Conservation (phyloP, 2,329 filamentous ascomycete species). For the Knoxdaviesia proteae region DNA sequence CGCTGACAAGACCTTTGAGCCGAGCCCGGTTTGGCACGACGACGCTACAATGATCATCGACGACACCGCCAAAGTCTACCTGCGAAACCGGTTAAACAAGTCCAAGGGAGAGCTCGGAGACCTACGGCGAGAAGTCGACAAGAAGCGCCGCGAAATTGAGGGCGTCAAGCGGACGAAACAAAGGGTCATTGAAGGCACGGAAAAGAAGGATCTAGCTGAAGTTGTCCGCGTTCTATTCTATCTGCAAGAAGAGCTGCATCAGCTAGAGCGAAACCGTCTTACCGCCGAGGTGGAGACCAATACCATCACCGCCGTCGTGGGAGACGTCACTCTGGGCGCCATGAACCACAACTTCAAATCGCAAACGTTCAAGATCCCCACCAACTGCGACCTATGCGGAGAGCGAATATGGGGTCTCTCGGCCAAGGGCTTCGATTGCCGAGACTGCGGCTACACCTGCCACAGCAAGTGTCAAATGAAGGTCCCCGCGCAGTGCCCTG, state of each 20-base stretch:
- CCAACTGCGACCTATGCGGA: conserved; percentile 90
- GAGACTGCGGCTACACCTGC: conserved; percentile 92
- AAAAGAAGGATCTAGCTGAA: conserved; percentile 75
- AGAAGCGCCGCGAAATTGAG: conserved; percentile 72
- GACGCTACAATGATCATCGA: conserved; percentile 73
- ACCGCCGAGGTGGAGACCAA: conserved; percentile 85
- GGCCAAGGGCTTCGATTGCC: conserved; percentile 89
- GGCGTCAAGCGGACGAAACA: conserved; percentile 52
- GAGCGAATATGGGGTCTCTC: conserved; percentile 94
- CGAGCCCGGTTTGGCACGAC: conserved; percentile 93
- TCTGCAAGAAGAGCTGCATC: conserved; percentile 67
- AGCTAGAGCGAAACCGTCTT: conserved; percentile 62
- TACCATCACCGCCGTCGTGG: conserved; percentile 77
- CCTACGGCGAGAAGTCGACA: conserved; percentile 63
- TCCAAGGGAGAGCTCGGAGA: conserved; percentile 71
- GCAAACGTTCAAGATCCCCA: conserved; percentile 98
- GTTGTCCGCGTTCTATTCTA: conserved; percentile 67
- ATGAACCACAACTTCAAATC: conserved; percentile 95
- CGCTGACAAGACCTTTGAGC: conserved; percentile 66
- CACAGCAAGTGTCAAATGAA: conserved; percentile 99
- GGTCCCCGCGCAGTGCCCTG: conserved; percentile 85
- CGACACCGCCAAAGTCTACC: conserved; percentile 68
- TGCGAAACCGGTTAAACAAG: conserved; percentile 80
- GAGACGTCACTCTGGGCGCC: conserved; percentile 78
- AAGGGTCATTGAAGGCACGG: conserved; percentile 59